Base-by-base conservation (phyloP, 176 grass and related monocot genomes). In the Urochloa ruziziensis region DNA sequence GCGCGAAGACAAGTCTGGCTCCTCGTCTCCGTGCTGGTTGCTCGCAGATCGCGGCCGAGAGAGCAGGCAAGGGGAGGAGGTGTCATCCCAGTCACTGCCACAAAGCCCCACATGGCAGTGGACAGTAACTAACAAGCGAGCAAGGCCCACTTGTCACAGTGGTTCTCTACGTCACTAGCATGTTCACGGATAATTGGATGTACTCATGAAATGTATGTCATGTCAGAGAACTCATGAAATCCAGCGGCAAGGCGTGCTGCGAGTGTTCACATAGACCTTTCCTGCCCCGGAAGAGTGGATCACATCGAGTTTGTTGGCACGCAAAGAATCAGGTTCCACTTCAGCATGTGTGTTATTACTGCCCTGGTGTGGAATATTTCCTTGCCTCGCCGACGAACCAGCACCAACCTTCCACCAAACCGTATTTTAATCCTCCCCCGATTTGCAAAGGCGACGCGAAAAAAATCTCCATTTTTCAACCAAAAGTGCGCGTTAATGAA, bases 301-400 rank as follows among this genome's bases (percentile, higher is more conserved):
- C 40, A 10, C 44, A 15, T 46, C 17, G 42, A 70, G 77, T 23
- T 43, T 21, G 53, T 70, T 48, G 57, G 54, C 75, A 86, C 79
- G 88, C 83, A 78, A 90, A 73, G 88, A 77, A 86, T 90, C 66
- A 40, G 80, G 73, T 85, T 80, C 81, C 49, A 75, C 32, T 75
- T 33, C 60, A 24, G 13, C 44, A 48, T 77, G 71, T 77, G 51
- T 77, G 62, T 77, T 28, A 59, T 67, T 68, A 54, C 62, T 6
- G 1, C 42, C 24, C 42, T 42, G 11, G 43, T 46, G 43, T 27
- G 76, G 46, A 86, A 86, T 89, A 85, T 78, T 81, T 77, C 8
- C 46, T 82, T 82, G 61, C 59, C 65, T 86, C 42, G 61, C 59
- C 40, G 63, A 78, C 43, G 29, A 66, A 66, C 39, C 17, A 18